Conservation (phyloP, 495 filamentous ascomycete genomes). For the Lasiosphaeria miniovina region DNA sequence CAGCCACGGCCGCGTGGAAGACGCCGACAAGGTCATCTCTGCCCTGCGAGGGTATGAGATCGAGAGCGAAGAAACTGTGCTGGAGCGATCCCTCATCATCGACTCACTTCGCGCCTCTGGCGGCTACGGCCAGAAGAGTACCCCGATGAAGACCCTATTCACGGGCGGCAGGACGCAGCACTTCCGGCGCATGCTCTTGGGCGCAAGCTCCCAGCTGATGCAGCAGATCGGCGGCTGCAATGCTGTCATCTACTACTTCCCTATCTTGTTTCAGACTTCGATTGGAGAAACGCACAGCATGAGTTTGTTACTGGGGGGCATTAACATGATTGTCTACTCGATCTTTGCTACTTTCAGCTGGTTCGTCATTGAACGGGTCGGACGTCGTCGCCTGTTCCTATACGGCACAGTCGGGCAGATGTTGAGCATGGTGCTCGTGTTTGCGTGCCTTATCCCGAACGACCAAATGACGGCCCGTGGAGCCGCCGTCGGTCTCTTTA, state of each 20-base stretch:
- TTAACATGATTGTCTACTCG: constrained; percentile 78
- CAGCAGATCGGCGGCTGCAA: constrained; percentile 78
- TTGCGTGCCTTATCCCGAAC: constrained; percentile 64
- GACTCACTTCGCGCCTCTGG: constrained; percentile 66
- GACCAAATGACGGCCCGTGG: constrained; percentile 55
- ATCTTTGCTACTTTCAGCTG: constrained; percentile 75
- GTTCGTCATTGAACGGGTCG: constrained; percentile 75
- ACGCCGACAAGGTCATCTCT: constrained; percentile 66
- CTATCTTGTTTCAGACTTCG: constrained; percentile 68
- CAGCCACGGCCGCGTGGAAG: constrained; percentile 61
- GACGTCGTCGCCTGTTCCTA: constrained; percentile 69
- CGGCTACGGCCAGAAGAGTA: constrained; percentile 50
- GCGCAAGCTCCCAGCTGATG: constrained; percentile 65
- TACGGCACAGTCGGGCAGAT: constrained; percentile 67
- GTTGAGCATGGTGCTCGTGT: constrained; percentile 72
- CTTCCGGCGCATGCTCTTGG: constrained; percentile 61
- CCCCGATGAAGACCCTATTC: constrained; percentile 54
- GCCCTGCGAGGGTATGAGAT: constrained; percentile 61
- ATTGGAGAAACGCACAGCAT: constrained; percentile 57
- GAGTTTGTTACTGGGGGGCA: constrained; percentile 68
- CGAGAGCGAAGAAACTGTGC: constrained; percentile 52
- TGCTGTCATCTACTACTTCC: constrained; percentile 82
- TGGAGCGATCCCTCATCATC: constrained; percentile 60
- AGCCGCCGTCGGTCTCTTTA: constrained; percentile 73
- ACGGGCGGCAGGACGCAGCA: constrained; percentile 64